Evolutionary conservation across 2,329 filamentous ascomycete genomes (phyloP), one percentile per base, ranked within the genome.

Genomic region (Xylaria arbuscula): DNA sequence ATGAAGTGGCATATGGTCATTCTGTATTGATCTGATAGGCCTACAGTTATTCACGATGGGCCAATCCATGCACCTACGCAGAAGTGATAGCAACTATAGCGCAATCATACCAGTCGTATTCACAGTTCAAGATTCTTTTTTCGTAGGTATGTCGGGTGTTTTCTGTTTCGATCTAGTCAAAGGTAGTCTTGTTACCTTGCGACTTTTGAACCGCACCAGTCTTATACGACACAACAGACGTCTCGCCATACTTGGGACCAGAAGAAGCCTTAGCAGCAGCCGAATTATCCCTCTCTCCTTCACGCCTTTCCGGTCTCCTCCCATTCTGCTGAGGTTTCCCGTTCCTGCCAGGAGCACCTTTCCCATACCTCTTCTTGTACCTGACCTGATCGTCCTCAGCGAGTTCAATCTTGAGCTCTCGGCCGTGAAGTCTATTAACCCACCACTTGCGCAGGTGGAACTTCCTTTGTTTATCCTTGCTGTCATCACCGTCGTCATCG

Each of bases 301-400:
- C 66, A 11, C 34, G 59, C 50, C 57, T 62, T n/a, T 45, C 66
- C 3, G 63, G 53, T 7, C 60, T 42, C 11, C 48, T 67, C 11
- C 36, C 51, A 34, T 50, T 55, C 40, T 55, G 59, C 24, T 64
- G 66, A 19, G 53, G 87, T 79, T 92, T 93, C 69, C 38, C 72
- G 51, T 70, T 69, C 73, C 79, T 80, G 70, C 81, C 82, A 22
- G 83, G 84, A 38, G 85, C 87, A 48, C 90, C 90, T 80, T 94
- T 95, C 72, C 93, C 92, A 77, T 92, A 98, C 1, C 96, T 89
- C 85, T 98, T 99, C 84, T 95, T 95, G 81, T 99, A 99, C 66
- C 96, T 85, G 40, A 89, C 89, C 74, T 93, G 90, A 67, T 94
- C 89, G 80, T 98, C 96, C 82, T 99, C 96, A 22, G 96, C 96